Base-by-base conservation (phyloP, 306 rosid species). In the Rosa lucieae region DNA sequence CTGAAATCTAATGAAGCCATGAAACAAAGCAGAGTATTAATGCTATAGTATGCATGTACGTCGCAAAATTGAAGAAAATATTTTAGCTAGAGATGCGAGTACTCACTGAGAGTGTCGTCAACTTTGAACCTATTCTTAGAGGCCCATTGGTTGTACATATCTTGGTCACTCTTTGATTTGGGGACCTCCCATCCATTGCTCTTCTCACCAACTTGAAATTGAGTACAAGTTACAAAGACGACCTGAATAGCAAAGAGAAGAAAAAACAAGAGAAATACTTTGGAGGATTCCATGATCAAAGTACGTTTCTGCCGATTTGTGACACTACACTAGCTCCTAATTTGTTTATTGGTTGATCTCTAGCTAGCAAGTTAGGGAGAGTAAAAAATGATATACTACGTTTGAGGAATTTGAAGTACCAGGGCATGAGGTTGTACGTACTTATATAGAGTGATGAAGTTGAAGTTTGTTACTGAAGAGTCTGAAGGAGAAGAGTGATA, bases 81-180 rank as follows among this genome's bases (percentile, higher is more conserved):
- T 6, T 17, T 37, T 39, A 18, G 37, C 11, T 56, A n/a, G 8
- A 10, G 75, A 10, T 6, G 8, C 10, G 20, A 4, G 20, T 58
- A 93, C 93, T 90, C 78, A 91, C 98, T 73, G 71, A 94, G 52
- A 49, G 89, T 89, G 83, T 94, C 98, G 32, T 80, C 55, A 37
- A 92, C 83, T 53, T 72, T 78, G 89, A 94, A 92, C 86, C 98
- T 84, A 62, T 86, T 87, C 5, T 65, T 77, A 23, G 97, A 92
- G 10, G 97, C 97, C 97, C 98, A 94, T 1, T 89, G 48, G 78
- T 87, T 86, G 84, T 84, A 94, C 59, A 70, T 48, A 5, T 83
- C 78, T 40, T 65, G 52, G 17, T 77, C 70, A 10, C 78, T 78
- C 52, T 77, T 79, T 29, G 90, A 77, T 12, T 72, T 84, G 8